Evolutionary conservation across 2,329 filamentous ascomycete genomes (phyloP), one percentile per base, ranked within the genome.

Genomic region (Phialophora verrucosa): DNA sequence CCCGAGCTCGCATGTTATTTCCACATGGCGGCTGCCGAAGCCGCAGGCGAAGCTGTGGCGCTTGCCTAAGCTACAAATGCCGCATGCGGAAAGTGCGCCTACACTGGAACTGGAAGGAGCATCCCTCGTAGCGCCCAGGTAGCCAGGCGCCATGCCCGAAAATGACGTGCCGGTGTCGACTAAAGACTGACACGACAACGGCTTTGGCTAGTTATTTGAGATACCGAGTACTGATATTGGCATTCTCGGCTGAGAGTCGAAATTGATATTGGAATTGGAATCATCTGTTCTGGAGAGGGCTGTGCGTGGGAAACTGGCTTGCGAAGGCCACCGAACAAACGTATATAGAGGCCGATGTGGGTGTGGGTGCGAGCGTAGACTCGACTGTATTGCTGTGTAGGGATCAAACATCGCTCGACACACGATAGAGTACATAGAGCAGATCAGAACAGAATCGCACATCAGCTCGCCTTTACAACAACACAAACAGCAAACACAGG

Each of bases 21-120:
- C 53, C 53, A 55, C 53, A 55, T 10, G 53, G 14, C 53, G 29
- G 11, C 12, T 23, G 29, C n/a, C n/a, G n/a, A n/a, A n/a, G n/a
- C n/a, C n/a, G n/a, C 49, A 51, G 31, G 55, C 31, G 31, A 31
- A 10, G 29, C 29, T 25, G 29, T 59, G 56, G 38, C 38, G 56
- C 56, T 11, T n/a, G 1, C 14, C 38, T 47, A 17, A 20, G 20
- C 20, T 59, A 23, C 56, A 59, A 11, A 44, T 1, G 35, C 57
- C 27, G 25, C 20, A 59, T 49, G 6, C 25, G 57, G 57, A 59
- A 59, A 31, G 38, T 59, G 57, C 14, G 57, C 14, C 23, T 20
- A 4, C 23, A 7, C 57, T 49, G 2, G 44, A 59, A 7, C 11
- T 5, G 38, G 57, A 49, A 59, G 44, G 35, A 59, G 53, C 17